phyloP scores from a whole-genome alignment of 2,329 filamentous ascomycete genomes.

The Aspergillus niger region DNA sequence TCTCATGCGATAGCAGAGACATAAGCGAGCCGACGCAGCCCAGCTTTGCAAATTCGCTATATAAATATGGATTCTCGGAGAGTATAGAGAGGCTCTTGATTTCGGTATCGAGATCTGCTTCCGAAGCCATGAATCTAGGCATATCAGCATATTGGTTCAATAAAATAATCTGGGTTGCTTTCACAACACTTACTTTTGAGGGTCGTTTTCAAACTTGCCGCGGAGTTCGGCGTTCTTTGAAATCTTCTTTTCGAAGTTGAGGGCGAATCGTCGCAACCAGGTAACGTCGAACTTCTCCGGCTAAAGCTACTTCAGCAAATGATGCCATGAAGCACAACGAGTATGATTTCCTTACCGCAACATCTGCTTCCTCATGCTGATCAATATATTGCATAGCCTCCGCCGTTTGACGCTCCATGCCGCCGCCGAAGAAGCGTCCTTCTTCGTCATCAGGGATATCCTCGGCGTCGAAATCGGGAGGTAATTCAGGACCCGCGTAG shows the following conservation, averaged over 20 bases:
- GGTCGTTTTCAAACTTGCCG: slow-evolving; percentile 78
- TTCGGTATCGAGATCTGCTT: slow-evolving; percentile 86
- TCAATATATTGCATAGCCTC: slow-evolving; percentile 89
- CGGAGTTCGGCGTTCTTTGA: slow-evolving; percentile 87
- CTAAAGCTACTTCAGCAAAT: slow-evolving; percentile 29
- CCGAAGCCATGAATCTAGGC: slow-evolving; percentile 69
- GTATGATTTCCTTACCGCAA: slow-evolving; percentile 38
- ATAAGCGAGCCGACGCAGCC: slow-evolving; percentile 75
- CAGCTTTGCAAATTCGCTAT: slow-evolving; percentile 74
- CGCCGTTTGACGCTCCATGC: slow-evolving; percentile 77
- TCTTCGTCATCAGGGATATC: slow-evolving; percentile 77
- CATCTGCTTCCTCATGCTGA: slow-evolving; percentile 58
- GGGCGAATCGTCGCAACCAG: slow-evolving; percentile 79
- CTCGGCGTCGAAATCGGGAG: slow-evolving; percentile 59
- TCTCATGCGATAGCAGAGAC: slow-evolving; percentile 85
- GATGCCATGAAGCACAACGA: background rate
- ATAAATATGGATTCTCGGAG: slow-evolving; percentile 81
- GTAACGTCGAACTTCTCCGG: slow-evolving; percentile 77
- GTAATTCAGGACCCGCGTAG: slow-evolving; percentile 56
- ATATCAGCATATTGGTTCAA: slow-evolving; percentile 21
- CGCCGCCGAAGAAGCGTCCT: slow-evolving; percentile 92
- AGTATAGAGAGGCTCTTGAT: slow-evolving; percentile 86
- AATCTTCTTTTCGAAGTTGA: slow-evolving; percentile 88
- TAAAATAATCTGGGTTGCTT: background rate
- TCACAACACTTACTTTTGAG: slow-evolving; percentile 61